Evolutionary conservation across 75 land plant species (phyloP).

Genomic region (Cunninghamia lanceolata): DNA sequence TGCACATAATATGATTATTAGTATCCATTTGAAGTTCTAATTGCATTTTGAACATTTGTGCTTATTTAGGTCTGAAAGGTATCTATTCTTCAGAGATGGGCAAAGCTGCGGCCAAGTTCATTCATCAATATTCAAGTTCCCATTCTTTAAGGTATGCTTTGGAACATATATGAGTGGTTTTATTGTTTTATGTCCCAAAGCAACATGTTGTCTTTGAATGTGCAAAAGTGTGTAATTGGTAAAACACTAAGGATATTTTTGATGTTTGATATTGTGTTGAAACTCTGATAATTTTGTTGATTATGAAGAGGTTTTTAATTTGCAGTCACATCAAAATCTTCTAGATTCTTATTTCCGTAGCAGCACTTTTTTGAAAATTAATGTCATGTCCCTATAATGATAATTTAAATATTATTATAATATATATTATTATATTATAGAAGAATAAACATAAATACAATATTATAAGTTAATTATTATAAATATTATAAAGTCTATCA

Average conservation of each 20-base stretch:
- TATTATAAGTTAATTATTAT: no score
- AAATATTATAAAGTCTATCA: no score
- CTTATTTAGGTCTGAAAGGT: conserved; percentile 59
- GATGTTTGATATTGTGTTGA: background rate
- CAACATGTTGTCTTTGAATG: background rate
- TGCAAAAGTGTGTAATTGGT: background rate
- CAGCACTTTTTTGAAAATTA: background rate
- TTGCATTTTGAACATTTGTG: background rate
- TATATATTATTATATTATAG: no score
- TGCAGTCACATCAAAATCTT: background rate
- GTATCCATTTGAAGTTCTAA: background rate
- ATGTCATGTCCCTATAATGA: no score
- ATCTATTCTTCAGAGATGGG: conserved; percentile 66
- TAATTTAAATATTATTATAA: no score
- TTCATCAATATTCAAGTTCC: conserved; percentile 28
- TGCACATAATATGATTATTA: background rate
- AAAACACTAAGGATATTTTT: background rate
- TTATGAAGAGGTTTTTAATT: background rate
- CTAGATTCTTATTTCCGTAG: background rate
- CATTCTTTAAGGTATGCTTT: conserved; percentile 38
- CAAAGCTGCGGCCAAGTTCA: conserved; percentile 57
- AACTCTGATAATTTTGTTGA: background rate
- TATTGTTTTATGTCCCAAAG: background rate
- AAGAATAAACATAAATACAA: no score
- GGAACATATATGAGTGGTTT: background rate